Evolutionary conservation across 208 protist species (phyloP), one percentile per base, ranked within the genome.

Genomic region (Trypanosoma lewisi): DNA sequence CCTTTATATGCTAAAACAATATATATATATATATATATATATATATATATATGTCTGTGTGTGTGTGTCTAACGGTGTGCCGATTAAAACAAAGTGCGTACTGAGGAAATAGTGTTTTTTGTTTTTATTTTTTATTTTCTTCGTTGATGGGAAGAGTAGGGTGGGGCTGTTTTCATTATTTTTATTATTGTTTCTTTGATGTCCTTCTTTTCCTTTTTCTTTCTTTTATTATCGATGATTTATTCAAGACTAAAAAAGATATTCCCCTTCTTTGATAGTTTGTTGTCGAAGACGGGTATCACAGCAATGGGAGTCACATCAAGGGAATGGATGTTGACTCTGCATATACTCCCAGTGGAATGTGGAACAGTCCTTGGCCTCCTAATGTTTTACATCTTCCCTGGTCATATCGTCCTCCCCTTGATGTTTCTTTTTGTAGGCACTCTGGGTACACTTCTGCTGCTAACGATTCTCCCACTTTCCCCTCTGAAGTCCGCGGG

Each of bases 1-100:
- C 97, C 11, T 89, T 98, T 54, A 81, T 98, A 59, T 55, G 44
- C 37, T 91, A 31, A 60, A 6, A n/a, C 17, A 5, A 34, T 28
- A n/a, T n/a, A n/a, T 39, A 49, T 25, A 14, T 19, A 11, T 44
- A 21, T 37, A 19, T 45, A 42, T 44, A 33, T 47, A 44, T 47
- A n/a, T 61, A 31, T 54, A 42, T 34, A 47, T 57, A 50, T 59
- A 51, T 21, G 21, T 54, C 12, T 50, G 14, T 62, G 31, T 49
- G 4, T 47, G 47, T 45, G 34, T 23, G 21, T 51, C 28, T 67
- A 17, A 23, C 28, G 8, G 0, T 51, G 17, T 12, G 7, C 11
- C 8, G 17, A 28, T 33, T 11, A 2, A 7, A 7, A 1, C n/a
- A 21, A 47, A 23, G 17, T n/a, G n/a, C 14, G 36, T 41, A 41